Conservation (phyloP, 2,329 filamentous ascomycete genomes). For the Aspergillus persii region DNA sequence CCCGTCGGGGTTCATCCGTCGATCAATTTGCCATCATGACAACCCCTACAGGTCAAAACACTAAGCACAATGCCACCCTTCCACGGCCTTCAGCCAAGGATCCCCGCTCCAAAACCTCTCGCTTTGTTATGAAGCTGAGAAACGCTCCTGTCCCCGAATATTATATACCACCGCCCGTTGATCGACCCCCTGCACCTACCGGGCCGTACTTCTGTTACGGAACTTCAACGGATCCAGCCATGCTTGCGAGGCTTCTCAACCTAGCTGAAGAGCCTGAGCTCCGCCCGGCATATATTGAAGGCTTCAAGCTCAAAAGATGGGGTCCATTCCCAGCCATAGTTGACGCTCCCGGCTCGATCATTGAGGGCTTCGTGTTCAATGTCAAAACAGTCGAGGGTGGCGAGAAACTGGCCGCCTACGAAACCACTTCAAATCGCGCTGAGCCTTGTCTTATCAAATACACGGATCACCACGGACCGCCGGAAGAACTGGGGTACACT, state of each 20-base stretch:
- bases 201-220: constrained; percentile 40
- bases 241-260: constrained; percentile 25
- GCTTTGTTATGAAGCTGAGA: constrained; percentile 12
- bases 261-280: constrained; percentile 18
- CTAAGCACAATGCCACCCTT: background rate
- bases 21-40: background rate
- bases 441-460: no score
- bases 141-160: constrained; percentile 11
- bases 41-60: background rate
- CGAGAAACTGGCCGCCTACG: no score
- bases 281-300: constrained; percentile 21
- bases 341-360: constrained; percentile 15
- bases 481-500: no score
- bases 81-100: constrained; percentile 9
- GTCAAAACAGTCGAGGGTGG: no score
- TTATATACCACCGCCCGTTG: constrained; percentile 8
- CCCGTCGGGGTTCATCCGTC: background rate
- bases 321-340: constrained; percentile 29
- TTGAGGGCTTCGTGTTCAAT: no score
- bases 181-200: constrained; percentile 11
- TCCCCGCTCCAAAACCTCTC: constrained; percentile 15
- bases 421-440: no score
- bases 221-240: constrained; percentile 30
- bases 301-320: constrained; percentile 29
- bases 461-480: no score